Evolutionary conservation across 768 basidiomycete genomes (phyloP), one percentile per base, ranked within the genome.

Genomic region (Lyophyllum shimeji): DNA sequence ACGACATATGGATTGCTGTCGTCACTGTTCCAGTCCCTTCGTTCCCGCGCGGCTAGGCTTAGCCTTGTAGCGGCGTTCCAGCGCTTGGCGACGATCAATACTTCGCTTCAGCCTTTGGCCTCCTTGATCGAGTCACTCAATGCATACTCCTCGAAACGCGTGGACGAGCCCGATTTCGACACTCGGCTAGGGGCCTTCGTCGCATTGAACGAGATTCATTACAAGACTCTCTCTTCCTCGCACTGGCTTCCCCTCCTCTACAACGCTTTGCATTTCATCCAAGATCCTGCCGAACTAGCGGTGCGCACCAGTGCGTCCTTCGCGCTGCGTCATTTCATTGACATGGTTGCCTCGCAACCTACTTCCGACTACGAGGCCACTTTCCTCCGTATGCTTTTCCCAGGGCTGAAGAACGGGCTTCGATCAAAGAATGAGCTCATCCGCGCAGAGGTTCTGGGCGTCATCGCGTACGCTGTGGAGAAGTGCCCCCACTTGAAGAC

Each of bases 131-230:
- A 79, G 7, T 78, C 78, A 0, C 77, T 98, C 59, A 98, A 98
- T 64, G 86, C 96, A 0, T 99, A 87, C 66, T 96, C 95, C 0
- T 69, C 70, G 0, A 89, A 85, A 63, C 81, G 94, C 7, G 69
- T 94, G 31, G 93, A 96, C 54, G 95, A 98, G 65, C 91, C 95
- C 2, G 93, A 98, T 69, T 98, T 97, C 60, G 91, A 95, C 54
- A 80, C 84, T 25, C 87, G 97, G 1, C 75, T 98, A 2, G 68
- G 71, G 1, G 94, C 92, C 0, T 97, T 93, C 71, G 75, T 82
- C 0, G 67, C 66, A 12, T 73, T 98, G 47, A 96, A 94, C 68
- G 93, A 95, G 58, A 73, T 68, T 0, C 52, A 79, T 17, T 82
- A 87, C 65, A 60, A 66, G 47, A 69, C 74, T 0, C 66, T 94